A percentile compares a stretch with the other conserved stretches of the same genome.
These are phyloP conservation scores for Letharia lupina DNA, from an alignment of 495 filamentous ascomycete species.

Conservation along the genomic window DNA sequence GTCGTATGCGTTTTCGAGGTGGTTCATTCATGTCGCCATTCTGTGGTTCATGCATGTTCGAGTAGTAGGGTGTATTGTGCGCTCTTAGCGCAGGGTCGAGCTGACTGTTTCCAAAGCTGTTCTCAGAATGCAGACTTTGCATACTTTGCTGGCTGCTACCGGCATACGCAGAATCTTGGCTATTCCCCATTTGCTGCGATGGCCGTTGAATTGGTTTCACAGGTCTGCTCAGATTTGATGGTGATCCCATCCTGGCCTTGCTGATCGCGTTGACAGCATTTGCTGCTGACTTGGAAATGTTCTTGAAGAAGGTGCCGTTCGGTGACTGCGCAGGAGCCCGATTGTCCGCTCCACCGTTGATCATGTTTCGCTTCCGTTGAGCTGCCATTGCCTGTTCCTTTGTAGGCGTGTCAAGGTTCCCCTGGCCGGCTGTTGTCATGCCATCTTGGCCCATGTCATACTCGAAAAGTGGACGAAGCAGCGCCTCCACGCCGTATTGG, in stretches of 20 bases:
- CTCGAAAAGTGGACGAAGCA: constrained; percentile 73
- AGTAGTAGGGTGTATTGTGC: constrained; percentile 29
- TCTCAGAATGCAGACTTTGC: constrained; percentile 53
- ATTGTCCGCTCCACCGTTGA: constrained; percentile 64
- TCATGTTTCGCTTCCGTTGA: constrained; percentile 74
- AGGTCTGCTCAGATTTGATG: constrained; percentile 41
- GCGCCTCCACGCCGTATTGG: constrained; percentile 86
- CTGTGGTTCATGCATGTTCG: constrained; percentile 42
- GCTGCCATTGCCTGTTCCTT: constrained; percentile 99
- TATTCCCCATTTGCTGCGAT: constrained; percentile 57
- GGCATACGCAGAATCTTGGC: constrained; percentile 51
- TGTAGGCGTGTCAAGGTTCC: constrained; percentile 78
- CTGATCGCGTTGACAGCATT: constrained; percentile 90
- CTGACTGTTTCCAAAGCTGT: constrained; percentile 51
- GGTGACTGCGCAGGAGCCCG: constrained; percentile 54
- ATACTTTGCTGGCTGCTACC: constrained; percentile 61
- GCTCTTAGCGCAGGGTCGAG: constrained; percentile 48
- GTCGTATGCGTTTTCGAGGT: constrained; percentile 70
- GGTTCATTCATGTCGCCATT: constrained; percentile 61
- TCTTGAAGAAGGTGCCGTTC: constrained; percentile 86
- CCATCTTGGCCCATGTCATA: constrained; percentile 82
- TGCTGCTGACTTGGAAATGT: constrained; percentile 86
- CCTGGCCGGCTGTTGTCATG: constrained; percentile 48
- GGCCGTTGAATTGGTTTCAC: constrained; percentile 41
- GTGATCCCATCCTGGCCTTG: constrained; percentile 86